Evolutionary conservation across 805 yeast genomes (phyloP).

Genomic region (Yarrowia sp.): DNA sequence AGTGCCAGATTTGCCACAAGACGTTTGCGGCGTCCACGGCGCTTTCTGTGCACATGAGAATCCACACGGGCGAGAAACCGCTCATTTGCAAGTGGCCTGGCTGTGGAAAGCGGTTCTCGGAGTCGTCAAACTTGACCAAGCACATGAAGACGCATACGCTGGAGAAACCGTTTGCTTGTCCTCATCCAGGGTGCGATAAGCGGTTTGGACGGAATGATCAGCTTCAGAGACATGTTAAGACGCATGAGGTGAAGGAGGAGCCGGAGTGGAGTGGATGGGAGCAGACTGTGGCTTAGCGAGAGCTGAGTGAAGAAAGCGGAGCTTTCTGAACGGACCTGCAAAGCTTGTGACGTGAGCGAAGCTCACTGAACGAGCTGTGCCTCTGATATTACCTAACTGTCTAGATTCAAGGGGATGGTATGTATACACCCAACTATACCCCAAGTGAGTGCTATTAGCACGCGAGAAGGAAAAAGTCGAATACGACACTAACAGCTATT

Average conservation of each 20-base stretch:
- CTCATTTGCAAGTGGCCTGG: conserved; percentile 73
- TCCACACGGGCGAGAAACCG: conserved; percentile 91
- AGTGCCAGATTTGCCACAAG: conserved; percentile 71
- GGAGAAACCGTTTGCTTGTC: conserved; percentile 51
- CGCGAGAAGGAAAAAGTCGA: background rate
- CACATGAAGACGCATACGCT: conserved; percentile 72
- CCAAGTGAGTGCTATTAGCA: too few species aligned
- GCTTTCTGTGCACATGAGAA: conserved; percentile 75
- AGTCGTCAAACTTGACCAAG: conserved; percentile 82
- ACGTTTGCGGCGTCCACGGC: conserved; percentile 79
- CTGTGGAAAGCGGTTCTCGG: conserved; percentile 83
- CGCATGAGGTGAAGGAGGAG: conserved; percentile 66
- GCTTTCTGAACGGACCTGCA: too few species aligned
- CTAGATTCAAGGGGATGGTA: too few species aligned
- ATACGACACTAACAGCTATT: conserved; percentile 23
- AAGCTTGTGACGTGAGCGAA: too few species aligned
- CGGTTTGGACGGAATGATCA: conserved; percentile 88
- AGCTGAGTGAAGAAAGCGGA: too few species aligned
- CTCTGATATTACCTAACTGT: too few species aligned
- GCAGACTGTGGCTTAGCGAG: background rate
- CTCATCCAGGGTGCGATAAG: conserved; percentile 56
- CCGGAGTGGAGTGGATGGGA: conserved; percentile 22
- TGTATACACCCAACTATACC: too few species aligned
- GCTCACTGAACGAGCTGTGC: too few species aligned
- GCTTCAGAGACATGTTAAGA: conserved; percentile 79